Evolutionary conservation across 805 yeast genomes (phyloP).

Genomic region (Scheffersomyces lignosus): DNA sequence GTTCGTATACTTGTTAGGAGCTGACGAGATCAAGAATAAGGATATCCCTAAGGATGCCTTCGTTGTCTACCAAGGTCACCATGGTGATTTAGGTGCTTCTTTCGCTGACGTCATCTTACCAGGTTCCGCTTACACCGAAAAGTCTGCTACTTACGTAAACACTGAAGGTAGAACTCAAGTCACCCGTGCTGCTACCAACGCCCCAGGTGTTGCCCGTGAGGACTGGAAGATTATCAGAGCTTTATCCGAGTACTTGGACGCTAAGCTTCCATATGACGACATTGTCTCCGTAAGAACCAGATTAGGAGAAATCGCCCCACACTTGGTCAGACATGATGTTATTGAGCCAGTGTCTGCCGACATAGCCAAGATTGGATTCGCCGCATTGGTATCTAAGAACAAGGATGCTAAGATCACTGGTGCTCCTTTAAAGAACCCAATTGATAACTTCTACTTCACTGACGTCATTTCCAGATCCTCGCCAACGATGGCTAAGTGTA

Average conservation of each 20-base stretch:
- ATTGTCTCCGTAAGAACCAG: slow-evolving; percentile 64
- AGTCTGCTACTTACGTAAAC: slow-evolving; percentile 79
- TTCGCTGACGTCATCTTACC: slow-evolving; percentile 86
- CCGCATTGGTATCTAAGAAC: slow-evolving; percentile 41
- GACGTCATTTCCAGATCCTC: slow-evolving; percentile 85
- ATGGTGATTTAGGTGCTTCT: slow-evolving; percentile 87
- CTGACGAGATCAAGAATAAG: slow-evolving; percentile 71
- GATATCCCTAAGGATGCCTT: slow-evolving; percentile 83
- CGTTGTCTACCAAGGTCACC: slow-evolving; percentile 89
- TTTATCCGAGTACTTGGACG: slow-evolving; percentile 71
- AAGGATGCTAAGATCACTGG: slow-evolving; percentile 40
- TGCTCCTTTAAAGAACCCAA: slow-evolving; percentile 62
- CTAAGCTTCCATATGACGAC: slow-evolving; percentile 75
- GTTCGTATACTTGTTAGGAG: slow-evolving; percentile 77
- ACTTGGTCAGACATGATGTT: slow-evolving; percentile 70
- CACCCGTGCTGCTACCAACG: slow-evolving; percentile 82
- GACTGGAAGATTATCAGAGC: slow-evolving; percentile 91
- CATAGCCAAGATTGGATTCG: slow-evolving; percentile 57
- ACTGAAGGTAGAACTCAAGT: slow-evolving; percentile 88
- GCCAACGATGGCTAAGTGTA: slow-evolving; percentile 88
- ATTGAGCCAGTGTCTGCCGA: slow-evolving; percentile 66
- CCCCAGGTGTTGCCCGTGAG: slow-evolving; percentile 89
- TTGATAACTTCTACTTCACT: slow-evolving; percentile 83
- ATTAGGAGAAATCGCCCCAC: slow-evolving; percentile 77
- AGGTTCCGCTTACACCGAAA: slow-evolving; percentile 87